Conservation (phyloP, 768 basidiomycete species). For the Trichaptum fuscoviolaceum region DNA sequence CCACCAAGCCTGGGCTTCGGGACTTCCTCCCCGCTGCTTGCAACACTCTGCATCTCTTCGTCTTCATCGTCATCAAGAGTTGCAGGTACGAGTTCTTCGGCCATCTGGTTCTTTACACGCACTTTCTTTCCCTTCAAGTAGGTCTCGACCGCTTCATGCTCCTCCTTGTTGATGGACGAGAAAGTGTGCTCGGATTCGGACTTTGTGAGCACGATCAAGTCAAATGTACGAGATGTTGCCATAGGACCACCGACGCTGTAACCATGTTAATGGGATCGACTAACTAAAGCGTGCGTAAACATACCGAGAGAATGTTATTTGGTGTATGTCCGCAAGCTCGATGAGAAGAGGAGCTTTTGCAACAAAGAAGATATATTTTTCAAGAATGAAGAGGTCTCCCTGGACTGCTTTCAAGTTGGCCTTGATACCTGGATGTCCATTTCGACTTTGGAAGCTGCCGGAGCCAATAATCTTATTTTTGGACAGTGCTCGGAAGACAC, state of each 20-base stretch:
- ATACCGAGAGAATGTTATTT: conserved; percentile 80
- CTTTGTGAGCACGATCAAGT: conserved; percentile 85
- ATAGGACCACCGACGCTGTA: conserved; percentile 77
- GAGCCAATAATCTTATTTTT: conserved; percentile 89
- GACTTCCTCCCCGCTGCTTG: conserved; percentile 60
- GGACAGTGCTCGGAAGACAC: conserved; percentile 86
- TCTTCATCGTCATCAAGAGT: conserved; percentile 67
- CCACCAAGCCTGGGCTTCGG: conserved; percentile 45
- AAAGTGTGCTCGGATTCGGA: conserved; percentile 83
- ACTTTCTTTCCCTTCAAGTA: conserved; percentile 91
- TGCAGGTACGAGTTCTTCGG: conserved; percentile 63
- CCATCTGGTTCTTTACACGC: conserved; percentile 93
- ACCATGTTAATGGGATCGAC: conserved; percentile 1
- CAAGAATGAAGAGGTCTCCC: conserved; percentile 96
- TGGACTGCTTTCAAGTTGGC: conserved; percentile 95
- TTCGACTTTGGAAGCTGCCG: conserved; percentile 80
- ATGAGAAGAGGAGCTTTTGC: conserved; percentile 92
- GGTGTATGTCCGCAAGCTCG: conserved; percentile 84
- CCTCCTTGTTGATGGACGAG: conserved; percentile 93
- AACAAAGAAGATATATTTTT: conserved; percentile 97
- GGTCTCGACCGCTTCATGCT: conserved; percentile 78
- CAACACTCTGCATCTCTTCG: conserved; percentile 79
- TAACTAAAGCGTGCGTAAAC: conserved; percentile 10
- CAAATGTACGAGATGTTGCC: conserved; percentile 88
- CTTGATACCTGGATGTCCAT: conserved; percentile 92